These are phyloP conservation scores for Sistotremastrum suecicum DNA, from an alignment of 768 basidiomycete genomes.

Conservation along the genomic window DNA sequence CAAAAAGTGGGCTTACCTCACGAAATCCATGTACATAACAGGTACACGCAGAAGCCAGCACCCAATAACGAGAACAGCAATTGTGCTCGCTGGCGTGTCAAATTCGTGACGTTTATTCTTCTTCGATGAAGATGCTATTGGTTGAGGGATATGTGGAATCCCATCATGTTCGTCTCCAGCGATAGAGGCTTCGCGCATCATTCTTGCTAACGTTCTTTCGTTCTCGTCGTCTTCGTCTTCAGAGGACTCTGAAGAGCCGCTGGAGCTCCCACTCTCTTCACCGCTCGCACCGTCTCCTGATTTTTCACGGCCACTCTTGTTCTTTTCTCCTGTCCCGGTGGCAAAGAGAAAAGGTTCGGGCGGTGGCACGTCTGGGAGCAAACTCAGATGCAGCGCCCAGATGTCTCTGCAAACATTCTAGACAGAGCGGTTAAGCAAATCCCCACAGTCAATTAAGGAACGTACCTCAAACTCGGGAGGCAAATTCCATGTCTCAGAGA, in stretches of 20 bases:
- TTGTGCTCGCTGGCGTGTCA: conserved; percentile 31
- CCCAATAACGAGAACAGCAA: conserved; percentile 59
- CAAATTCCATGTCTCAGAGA: conserved; percentile 51
- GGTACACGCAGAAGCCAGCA: conserved; percentile 76
- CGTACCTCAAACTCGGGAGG: conserved; percentile 70
- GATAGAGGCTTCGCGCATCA: not conserved
- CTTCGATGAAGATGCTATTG: not conserved
- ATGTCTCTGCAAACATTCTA: conserved; percentile 65
- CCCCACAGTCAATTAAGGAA: conserved; percentile 1
- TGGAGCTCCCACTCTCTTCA: not conserved
- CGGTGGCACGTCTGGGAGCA: conserved; percentile 44
- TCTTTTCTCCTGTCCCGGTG: not conserved
- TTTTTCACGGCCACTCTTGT: conserved; percentile 2
- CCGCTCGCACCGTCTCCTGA: not conserved
- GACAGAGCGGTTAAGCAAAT: conserved; percentile 3
- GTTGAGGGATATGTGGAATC: not conserved
- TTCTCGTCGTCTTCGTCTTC: conserved; percentile 11
- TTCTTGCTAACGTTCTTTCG: not conserved
- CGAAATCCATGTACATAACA: conserved; percentile 59
- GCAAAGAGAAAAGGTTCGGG: conserved; percentile 42
- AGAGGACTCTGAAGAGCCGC: conserved; percentile 9
- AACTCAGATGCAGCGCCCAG: conserved; percentile 63
- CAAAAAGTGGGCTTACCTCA: conserved; percentile 32
- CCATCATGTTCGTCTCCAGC: conserved; percentile 1
- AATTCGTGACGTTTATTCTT: conserved; percentile 14